Conservation (phyloP, 805 yeast genomes). For the Candida tammaniensis region DNA sequence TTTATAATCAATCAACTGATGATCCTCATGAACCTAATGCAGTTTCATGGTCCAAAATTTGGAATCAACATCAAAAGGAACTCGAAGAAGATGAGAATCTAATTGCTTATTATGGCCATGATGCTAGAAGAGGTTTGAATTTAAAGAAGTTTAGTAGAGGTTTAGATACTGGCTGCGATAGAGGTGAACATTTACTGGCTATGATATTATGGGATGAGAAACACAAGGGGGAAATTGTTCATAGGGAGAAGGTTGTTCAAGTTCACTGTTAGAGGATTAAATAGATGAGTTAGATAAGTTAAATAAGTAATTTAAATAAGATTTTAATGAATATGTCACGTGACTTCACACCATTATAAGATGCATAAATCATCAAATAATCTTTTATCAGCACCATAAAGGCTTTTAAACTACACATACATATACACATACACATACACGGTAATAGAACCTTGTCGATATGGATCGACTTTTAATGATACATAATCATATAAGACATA, state of each 20-base stretch:
- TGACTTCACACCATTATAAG: conserved; percentile 3
- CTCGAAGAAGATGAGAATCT: conserved; percentile 21
- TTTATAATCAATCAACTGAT: conserved; percentile 57
- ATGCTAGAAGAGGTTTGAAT: conserved; percentile 74
- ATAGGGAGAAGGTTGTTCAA: conserved; percentile 21
- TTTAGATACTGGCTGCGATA: conserved; percentile 77
- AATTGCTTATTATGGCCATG: conserved; percentile 82
- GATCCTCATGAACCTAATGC: conserved; percentile 33
- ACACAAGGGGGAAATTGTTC: conserved; percentile 13
- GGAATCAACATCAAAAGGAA: conserved; percentile 45
- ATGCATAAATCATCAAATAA: conserved; percentile 1
- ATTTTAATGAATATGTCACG: conserved; percentile 1
- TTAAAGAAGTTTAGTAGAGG: conserved; percentile 69
- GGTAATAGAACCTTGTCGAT: not conserved
- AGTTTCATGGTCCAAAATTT: conserved; percentile 57
- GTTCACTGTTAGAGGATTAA: conserved; percentile 15
- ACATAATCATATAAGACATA: conserved; percentile 10
- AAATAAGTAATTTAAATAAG: no score
- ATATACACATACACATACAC: not conserved
- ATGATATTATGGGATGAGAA: conserved; percentile 43
- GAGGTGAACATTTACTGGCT: conserved; percentile 69
- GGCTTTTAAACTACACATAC: not conserved
- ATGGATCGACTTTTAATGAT: conserved; percentile 11
- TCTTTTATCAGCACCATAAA: no score
- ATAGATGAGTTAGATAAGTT: not conserved